These are phyloP conservation scores for Kalmusia sp. DNA, from an alignment of 2,329 filamentous ascomycete genomes.

Conservation along the genomic window DNA sequence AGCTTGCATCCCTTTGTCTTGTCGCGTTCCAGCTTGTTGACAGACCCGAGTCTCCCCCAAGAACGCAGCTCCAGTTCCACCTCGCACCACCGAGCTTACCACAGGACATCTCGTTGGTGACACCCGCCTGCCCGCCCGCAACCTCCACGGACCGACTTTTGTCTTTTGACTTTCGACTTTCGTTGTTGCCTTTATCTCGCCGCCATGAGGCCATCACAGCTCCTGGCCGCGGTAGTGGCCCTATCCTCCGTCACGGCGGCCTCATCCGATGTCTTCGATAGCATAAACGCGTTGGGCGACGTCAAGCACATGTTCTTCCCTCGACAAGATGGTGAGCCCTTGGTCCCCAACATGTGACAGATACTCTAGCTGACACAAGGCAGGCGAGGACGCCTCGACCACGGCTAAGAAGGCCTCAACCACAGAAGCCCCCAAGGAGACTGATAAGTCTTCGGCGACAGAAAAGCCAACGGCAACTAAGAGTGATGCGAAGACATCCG, in stretches of 20 bases:
- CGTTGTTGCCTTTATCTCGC: background rate
- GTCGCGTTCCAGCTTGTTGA: constrained; percentile 32
- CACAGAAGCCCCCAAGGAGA: constrained; percentile 16
- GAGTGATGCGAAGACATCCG: constrained; percentile 16
- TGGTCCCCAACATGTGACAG: background rate
- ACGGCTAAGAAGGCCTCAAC: constrained; percentile 6
- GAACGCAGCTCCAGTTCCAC: constrained; percentile 11
- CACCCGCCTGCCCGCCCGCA: constrained; percentile 18
- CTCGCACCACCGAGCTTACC: constrained; percentile 14
- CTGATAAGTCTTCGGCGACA: constrained; percentile 18
- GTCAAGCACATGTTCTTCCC: constrained; percentile 39
- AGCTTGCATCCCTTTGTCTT: constrained; percentile 21
- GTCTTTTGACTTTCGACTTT: constrained; percentile 4
- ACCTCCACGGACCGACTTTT: constrained; percentile 10
- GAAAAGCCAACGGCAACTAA: constrained; percentile 23
- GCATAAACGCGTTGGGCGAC: constrained; percentile 34
- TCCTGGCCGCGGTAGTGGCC: constrained; percentile 46
- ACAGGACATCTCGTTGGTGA: constrained; percentile 15
- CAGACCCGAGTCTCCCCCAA: constrained; percentile 27
- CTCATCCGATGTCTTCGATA: constrained; percentile 41
- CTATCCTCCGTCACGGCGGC: constrained; percentile 45
- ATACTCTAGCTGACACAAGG: background rate
- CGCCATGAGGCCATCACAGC: constrained; percentile 47
- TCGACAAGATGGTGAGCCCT: constrained; percentile 39
- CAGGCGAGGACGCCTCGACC: constrained; percentile 17